Conservation (phyloP, 495 filamentous ascomycete species). For the Hypoxylon rickii region DNA sequence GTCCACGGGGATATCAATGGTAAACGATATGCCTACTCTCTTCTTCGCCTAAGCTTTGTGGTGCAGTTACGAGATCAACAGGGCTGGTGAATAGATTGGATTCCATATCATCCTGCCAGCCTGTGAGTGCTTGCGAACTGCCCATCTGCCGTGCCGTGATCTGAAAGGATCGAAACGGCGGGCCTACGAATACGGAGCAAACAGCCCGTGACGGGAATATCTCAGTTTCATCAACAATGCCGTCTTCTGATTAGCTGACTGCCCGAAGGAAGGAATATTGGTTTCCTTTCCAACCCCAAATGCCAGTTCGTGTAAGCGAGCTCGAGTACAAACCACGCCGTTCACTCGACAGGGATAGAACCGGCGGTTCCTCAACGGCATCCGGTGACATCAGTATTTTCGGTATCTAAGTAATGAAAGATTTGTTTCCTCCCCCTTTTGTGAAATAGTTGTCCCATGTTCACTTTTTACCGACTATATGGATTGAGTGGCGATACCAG, state of each 20-base stretch:
- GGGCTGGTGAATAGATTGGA: no score
- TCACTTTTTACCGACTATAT: background rate
- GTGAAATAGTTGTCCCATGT: background rate
- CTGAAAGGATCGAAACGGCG: no score
- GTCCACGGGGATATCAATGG: no score
- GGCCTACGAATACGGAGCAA: no score
- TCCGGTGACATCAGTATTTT: slow-evolving; percentile 20
- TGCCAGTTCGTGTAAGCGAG: background rate
- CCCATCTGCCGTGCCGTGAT: no score
- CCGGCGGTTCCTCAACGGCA: slow-evolving; percentile 2
- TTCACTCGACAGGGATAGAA: background rate
- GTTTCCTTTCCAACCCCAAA: background rate
- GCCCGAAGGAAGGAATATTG: background rate
- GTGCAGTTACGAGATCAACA: no score
- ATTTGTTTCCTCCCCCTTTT: background rate
- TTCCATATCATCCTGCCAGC: no score
- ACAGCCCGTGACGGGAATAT: no score
- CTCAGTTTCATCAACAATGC: no score
- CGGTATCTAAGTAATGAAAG: background rate
- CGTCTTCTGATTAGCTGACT: slow-evolving; percentile 1
- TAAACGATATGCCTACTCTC: no score
- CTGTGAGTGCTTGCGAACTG: no score
- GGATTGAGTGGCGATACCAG: slow-evolving; percentile 3
- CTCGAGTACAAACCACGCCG: background rate
- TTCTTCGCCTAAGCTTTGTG: no score